Base-by-base conservation (phyloP, 1,284 basidiomycete genomes). In the Chondrostereum purpureum region DNA sequence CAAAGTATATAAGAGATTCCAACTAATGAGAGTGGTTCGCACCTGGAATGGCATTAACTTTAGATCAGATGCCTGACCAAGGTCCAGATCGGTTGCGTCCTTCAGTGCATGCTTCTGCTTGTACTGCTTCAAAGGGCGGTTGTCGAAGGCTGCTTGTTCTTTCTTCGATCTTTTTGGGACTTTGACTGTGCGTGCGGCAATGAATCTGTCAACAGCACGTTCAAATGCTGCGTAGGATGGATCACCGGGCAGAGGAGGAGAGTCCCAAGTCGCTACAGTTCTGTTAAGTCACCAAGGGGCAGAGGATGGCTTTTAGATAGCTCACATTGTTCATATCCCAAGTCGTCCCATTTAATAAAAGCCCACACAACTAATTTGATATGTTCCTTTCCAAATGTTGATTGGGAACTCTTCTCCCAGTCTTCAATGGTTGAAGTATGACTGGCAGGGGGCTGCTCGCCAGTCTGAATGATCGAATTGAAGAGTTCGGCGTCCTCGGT, bases 331-430 rank as follows among this genome's bases (percentile, higher is more conserved):
- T 92, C 89, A 53, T 97, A 96, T 20, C 85, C 82, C 36, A 95
- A 70, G 53, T 94, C 92, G 27, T 83, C 73, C 91, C 92, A 97
- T 63, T 96, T 97, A 53, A 91, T 73, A 58, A 89, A 88, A 5
- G 73, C 75, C 81, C 84, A 89, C n/a, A 82, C 69, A 24, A 92
- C 76, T 35, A 73, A 62, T 19, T 77, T 67, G 14, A 80, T 73
- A 53, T 87, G 72, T 2, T 74, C 63, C 39, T 67, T 60, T 4
- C 59, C 61, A n/a, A 92, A 63, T 16, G 59, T 57, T 21, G 17
- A 8, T 20, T 16, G 5, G 35, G 68, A 70, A 43, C 69, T 65
- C 13, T 57, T 53, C 57, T 87, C 78, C 73, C 80, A 90, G 16
- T 80, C 72, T 6, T 75, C 69, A 8, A 80, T 53, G 1, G 75